Conservation (phyloP, 2,329 filamentous ascomycete species). For the Colletotrichum abscissum region DNA sequence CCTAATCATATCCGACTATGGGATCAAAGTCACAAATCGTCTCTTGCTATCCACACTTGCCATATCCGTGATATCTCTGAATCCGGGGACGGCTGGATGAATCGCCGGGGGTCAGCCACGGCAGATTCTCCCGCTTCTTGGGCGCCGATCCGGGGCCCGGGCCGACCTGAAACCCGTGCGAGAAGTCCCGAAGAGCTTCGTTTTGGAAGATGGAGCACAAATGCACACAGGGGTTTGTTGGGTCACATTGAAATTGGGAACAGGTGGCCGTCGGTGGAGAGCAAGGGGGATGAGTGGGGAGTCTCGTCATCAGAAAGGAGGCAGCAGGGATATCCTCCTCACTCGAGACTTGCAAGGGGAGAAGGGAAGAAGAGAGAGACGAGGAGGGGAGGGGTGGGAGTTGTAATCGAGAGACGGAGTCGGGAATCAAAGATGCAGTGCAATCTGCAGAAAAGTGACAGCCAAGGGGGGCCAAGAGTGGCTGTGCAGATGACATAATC, state of each 20-base stretch:
- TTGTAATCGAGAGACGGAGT: not conserved
- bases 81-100: not conserved
- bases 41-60: not conserved
- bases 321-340: not conserved
- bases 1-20: not conserved
- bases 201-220: conserved; percentile 13
- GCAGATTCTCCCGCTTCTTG: conserved; percentile 4
- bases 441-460: not conserved
- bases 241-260: not conserved
- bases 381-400: not conserved
- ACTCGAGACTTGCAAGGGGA: not conserved
- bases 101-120: not conserved
- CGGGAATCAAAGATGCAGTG: no score
- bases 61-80: not conserved
- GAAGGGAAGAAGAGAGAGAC: not conserved
- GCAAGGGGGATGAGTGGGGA: not conserved
- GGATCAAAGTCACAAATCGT: not conserved
- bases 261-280: conserved; percentile 14
- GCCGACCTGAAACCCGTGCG: conserved; percentile 14
- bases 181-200: not conserved
- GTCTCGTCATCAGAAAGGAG: conserved; percentile 8
- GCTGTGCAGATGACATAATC: conserved; percentile 34
- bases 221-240: not conserved
- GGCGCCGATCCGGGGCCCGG: conserved; percentile 12
- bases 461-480: conserved; percentile 2